Evolutionary conservation across 192 early-diverging fungal species (phyloP).

Genomic region (Gryganskiella cystojenkinii): DNA sequence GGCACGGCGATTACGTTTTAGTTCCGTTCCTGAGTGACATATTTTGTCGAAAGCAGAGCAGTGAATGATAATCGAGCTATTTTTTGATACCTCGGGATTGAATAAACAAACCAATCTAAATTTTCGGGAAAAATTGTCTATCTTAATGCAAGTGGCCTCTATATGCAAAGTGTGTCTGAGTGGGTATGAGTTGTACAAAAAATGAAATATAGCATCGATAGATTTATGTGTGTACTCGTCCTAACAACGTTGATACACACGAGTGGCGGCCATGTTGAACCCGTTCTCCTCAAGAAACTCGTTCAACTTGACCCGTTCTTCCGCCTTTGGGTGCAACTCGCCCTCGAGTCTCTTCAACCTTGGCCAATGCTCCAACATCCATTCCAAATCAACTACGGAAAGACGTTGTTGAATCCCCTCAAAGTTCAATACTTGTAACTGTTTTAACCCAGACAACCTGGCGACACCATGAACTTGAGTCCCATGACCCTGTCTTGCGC

Average conservation of each 20-base stretch:
- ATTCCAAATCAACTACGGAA: slow-evolving; percentile 2
- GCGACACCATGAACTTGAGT: slow-evolving; percentile 4
- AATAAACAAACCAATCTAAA: slow-evolving; percentile 1
- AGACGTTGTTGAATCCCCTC: slow-evolving; percentile 17
- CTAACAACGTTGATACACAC: not conserved
- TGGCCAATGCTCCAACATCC: slow-evolving; percentile 31
- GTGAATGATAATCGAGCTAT: no score
- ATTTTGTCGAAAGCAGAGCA: no score
- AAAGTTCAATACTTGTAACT: slow-evolving; percentile 23
- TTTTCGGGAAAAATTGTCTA: not conserved
- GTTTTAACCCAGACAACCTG: slow-evolving; percentile 14
- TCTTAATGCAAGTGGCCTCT: not conserved
- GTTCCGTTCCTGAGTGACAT: no score
- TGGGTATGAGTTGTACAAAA: no score
- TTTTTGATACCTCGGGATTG: not conserved
- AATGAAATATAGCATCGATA: no score
- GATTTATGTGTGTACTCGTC: not conserved
- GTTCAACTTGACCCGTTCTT: slow-evolving; percentile 8
- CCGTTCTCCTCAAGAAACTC: not conserved
- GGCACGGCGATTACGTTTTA: slow-evolving; percentile 22
- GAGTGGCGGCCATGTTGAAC: slow-evolving; percentile 7
- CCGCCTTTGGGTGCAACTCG: slow-evolving; percentile 1
- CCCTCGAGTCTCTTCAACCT: slow-evolving; percentile 8
- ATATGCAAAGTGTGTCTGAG: no score
- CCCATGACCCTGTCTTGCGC: no score